Base-by-base conservation (phyloP, 1,284 basidiomycete species). In the Puccinia sorghi region DNA sequence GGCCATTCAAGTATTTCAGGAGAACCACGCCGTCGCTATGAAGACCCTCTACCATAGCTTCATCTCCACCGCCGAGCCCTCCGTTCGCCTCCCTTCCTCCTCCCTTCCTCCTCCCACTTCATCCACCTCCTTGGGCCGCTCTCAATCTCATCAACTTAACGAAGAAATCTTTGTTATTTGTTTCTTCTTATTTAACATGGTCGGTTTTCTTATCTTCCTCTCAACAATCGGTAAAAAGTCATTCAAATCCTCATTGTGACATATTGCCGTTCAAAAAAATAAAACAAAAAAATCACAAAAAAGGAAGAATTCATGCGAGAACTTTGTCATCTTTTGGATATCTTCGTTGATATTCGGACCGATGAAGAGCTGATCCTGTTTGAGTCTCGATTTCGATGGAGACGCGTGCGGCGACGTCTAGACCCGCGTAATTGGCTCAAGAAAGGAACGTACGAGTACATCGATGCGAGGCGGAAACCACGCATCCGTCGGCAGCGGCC, bases 231-330 rank as follows among this genome's bases (percentile, higher is more conserved):
- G 32, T 32, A 4, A 32, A 32, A 32, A 32, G 32, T 4, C 32
- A 63, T 17, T 11, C 37, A 63, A 17, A 39, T 8, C 41, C 32
- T 32, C 32, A 32, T 32, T 32, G 1, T 32, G 1, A 32, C 32
- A 32, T 32, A 1, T 32, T 32, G 32, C 32, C 32, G 32, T 32
- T 32, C 32, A 32, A 32, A 32, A 32, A 32, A 32, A 32, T 32
- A 32, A 32, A 32, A 32, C 32, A 32, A 32, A 32, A 17, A 2
- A 32, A 32, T 32, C 32, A 32, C 32, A 4, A 37, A 63, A 39
- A 46, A 96, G 59, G 93, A 97, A 85, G 94, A 97, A 83, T 96
- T 96, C 83, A 89, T 92, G 7, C 86, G 88, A 79, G 94, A 97
- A 84, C 85, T 95, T 64, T 87, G 91, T 59, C 90, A 89, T 54